Conservation (phyloP, 371 early-diverging fungal genomes). For the Zychaea mexicana region DNA sequence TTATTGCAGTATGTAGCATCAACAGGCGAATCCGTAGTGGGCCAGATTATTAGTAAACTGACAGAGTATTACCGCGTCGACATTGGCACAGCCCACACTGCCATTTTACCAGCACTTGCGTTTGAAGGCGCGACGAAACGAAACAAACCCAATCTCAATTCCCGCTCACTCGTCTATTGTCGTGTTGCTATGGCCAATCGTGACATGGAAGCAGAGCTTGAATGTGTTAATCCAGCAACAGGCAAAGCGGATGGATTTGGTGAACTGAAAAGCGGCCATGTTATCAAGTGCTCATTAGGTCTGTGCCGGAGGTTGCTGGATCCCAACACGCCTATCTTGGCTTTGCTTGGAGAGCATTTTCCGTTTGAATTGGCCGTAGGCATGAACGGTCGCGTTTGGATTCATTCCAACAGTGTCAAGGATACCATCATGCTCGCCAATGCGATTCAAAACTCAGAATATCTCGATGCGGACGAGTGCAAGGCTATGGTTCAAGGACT, state of each 20-base stretch:
- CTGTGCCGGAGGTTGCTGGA: constrained; percentile 75
- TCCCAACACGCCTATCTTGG: constrained; percentile 69
- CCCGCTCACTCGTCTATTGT: constrained; percentile 84
- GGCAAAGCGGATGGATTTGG: constrained; percentile 83
- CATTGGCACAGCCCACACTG: constrained; percentile 90
- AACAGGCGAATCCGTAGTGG: constrained; percentile 87
- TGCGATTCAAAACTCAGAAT: constrained; percentile 79
- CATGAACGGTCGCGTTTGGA: constrained; percentile 94
- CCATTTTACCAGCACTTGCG: constrained; percentile 75
- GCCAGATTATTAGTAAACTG: constrained; percentile 67
- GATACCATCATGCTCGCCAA: constrained; percentile 70
- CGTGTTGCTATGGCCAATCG: constrained; percentile 84
- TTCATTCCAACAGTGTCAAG: constrained; percentile 65
- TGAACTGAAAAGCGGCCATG: constrained; percentile 71
- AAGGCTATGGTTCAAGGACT: constrained; percentile 68
- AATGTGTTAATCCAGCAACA: constrained; percentile 80
- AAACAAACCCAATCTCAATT: constrained; percentile 77
- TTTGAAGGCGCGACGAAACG: constrained; percentile 96
- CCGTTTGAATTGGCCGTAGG: constrained; percentile 92
- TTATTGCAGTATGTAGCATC: constrained; percentile 80
- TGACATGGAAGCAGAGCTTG: constrained; percentile 96
- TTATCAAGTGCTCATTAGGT: constrained; percentile 77
- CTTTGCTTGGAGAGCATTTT: constrained; percentile 67
- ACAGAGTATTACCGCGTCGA: constrained; percentile 89
- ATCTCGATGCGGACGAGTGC: constrained; percentile 61